Conservation (phyloP, 345 rosid genomes). For the Excoecaria agallocha region DNA sequence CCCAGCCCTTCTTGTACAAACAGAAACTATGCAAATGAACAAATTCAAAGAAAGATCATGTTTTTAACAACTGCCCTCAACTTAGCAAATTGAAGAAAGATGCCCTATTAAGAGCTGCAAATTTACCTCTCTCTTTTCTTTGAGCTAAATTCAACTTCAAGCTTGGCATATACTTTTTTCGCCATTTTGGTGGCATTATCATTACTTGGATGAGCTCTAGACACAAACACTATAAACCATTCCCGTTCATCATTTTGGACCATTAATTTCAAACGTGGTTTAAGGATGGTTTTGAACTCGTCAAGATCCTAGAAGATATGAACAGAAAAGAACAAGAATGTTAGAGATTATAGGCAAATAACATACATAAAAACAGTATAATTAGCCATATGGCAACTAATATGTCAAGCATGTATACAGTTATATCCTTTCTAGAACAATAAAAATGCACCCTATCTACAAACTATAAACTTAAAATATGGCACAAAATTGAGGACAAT, state of each 20-base stretch:
- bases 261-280: conserved; percentile 85
- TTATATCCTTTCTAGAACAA: neutral
- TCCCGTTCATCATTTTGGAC: conserved; percentile 91
- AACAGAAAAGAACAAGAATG: conserved; percentile 1
- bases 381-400: neutral
- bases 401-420: neutral
- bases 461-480: neutral
- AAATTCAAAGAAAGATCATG: neutral
- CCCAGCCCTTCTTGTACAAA: neutral
- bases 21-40: neutral
- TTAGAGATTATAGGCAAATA: conserved; percentile 12
- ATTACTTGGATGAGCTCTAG: conserved; percentile 85
- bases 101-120: neutral
- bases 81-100: neutral
- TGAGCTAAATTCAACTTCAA: conserved; percentile 94
- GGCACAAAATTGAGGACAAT: neutral
- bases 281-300: conserved; percentile 90
- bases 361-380: neutral
- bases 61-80: neutral
- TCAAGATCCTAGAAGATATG: conserved; percentile 69
- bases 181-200: conserved; percentile 84
- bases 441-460: neutral
- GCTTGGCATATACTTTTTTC: conserved; percentile 80
- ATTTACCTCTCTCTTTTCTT: conserved; percentile 89
- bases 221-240: conserved; percentile 95